Percentiles rank a stretch among this genome's conserved stretches.
phyloP scores from a whole-genome alignment of 805 yeast genomes.

The Ogataea minuta region DNA sequence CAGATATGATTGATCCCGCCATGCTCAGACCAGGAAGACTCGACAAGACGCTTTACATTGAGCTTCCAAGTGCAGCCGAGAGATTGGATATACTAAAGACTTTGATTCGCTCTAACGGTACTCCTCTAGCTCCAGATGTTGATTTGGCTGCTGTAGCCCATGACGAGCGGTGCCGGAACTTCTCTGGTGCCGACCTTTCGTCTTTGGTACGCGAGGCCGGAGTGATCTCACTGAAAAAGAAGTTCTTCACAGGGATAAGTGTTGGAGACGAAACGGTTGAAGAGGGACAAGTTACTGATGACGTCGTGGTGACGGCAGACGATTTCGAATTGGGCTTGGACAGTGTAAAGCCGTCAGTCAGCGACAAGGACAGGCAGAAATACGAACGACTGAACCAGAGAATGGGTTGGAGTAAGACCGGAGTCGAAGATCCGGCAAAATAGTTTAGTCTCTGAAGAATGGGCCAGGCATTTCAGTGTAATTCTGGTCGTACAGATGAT shows the following conservation, averaged over 20 bases:
- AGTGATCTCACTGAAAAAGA: slow-evolving; percentile 76
- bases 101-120: slow-evolving; percentile 62
- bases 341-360: slow-evolving; percentile 85
- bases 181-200: slow-evolving; percentile 94
- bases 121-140: slow-evolving; percentile 69
- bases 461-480: slow-evolving; percentile 51
- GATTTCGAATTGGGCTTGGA: slow-evolving; percentile 74
- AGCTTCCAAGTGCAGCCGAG: slow-evolving; percentile 77
- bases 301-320: slow-evolving; percentile 52
- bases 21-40: slow-evolving; percentile 96
- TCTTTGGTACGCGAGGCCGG: slow-evolving; percentile 94
- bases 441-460: slow-evolving; percentile 12
- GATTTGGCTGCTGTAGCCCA: slow-evolving; percentile 61
- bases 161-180: slow-evolving; percentile 81
- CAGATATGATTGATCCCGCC: slow-evolving; percentile 98
- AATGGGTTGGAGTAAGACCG: slow-evolving; percentile 64
- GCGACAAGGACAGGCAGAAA: slow-evolving; percentile 75
- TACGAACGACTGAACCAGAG: slow-evolving; percentile 72
- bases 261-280: slow-evolving; percentile 43
- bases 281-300: slow-evolving; percentile 14
- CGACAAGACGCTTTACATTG: slow-evolving; percentile 89
- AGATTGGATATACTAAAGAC: slow-evolving; percentile 81
- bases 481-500: slow-evolving; percentile 50
- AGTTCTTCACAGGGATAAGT: slow-evolving; percentile 54
- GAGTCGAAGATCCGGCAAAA: slow-evolving; percentile 11